Base-by-base conservation (phyloP, 2,329 filamentous ascomycete genomes). In the Mycosphaerella arachidis region DNA sequence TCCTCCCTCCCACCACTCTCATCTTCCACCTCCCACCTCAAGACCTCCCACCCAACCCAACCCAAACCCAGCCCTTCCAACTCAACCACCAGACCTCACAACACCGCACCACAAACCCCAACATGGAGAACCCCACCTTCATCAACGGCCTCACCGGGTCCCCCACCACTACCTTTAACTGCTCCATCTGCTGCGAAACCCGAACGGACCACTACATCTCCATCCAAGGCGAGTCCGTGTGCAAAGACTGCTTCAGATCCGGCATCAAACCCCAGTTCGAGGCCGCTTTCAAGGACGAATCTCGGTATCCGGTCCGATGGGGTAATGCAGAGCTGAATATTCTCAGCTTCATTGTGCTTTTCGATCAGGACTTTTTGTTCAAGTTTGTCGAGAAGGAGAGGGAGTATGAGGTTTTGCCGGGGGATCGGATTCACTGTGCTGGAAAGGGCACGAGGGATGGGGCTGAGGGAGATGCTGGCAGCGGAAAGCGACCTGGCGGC, bases 191-290 rank as follows among this genome's bases (percentile, higher is more conserved):
- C 54, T 20, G n/a, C 12, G 43, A 48, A 13, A n/a, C 16, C 29
- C 12, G 29, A 9, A 13, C 33, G 29, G 37, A 48, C 24, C 13
- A 33, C 37, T 8, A 3, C 40, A 7, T 43, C 40, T n/a, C 40
- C 13, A 43, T 43, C 40, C 16, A 43, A 43, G 40, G 40, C 27
- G 24, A 52, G 33, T 6, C 37, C n/a, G 24, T 56, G 16, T 59
- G 53, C 48, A 40, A n/a, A 46, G 53, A 27, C 16, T 59, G 53
- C 46, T 59, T 52, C 57, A 27, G 13, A 6, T 1, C 10, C n/a
- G 53, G 52, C 31, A 27, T 52, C 45, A 46, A 46, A 16, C 27
- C 46, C 10, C n/a, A 56, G 7, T 59, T 56, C 27, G 31, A 43
- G 16, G 48, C 30, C 18, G 53, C 57, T 20, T 31, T 55, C 18